These are phyloP conservation scores for Arabidopsis suecica DNA, from an alignment of 345 rosid species.

Conservation along the genomic window DNA sequence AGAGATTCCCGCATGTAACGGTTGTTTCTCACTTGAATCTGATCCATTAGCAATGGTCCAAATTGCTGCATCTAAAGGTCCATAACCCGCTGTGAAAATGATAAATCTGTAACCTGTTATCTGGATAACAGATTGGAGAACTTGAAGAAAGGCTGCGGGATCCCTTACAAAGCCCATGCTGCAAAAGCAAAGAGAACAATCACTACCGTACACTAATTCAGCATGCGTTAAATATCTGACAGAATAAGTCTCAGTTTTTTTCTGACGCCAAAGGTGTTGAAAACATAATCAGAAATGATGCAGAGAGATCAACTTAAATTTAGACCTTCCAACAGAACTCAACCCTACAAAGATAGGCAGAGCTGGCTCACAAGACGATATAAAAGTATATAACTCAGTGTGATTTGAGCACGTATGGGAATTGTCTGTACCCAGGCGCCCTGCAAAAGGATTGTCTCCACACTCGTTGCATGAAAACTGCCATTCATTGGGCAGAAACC, in stretches of 20 bases:
- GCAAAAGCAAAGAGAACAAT: conserved; percentile 38
- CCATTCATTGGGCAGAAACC: conserved; percentile 86
- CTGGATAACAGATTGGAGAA: conserved; percentile 55
- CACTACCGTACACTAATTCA: neutral
- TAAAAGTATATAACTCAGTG: conserved; percentile 58
- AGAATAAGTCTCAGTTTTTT: neutral
- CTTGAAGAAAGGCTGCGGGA: conserved; percentile 59
- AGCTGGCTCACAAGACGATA: conserved; percentile 46
- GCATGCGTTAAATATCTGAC: conserved; percentile 9
- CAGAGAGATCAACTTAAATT: conserved; percentile 33
- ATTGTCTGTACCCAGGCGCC: conserved; percentile 37
- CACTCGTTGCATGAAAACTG: conserved; percentile 82
- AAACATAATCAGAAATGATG: conserved; percentile 34
- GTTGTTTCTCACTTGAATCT: conserved; percentile 26
- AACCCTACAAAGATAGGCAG: conserved; percentile 73
- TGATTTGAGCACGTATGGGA: conserved; percentile 63
- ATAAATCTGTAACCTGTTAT: conserved; percentile 58
- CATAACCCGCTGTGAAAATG: conserved; percentile 60
- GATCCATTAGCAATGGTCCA: conserved; percentile 43
- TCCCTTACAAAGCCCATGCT: conserved; percentile 72
- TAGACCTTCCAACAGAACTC: conserved; percentile 87
- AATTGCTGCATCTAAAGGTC: conserved; percentile 62
- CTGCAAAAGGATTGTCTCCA: conserved; percentile 51
- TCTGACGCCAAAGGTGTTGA: neutral
- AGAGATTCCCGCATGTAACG: conserved; percentile 47